phyloP scores from a whole-genome alignment of 1,139 yeast genomes.

The Suhomyces choctaworum region DNA sequence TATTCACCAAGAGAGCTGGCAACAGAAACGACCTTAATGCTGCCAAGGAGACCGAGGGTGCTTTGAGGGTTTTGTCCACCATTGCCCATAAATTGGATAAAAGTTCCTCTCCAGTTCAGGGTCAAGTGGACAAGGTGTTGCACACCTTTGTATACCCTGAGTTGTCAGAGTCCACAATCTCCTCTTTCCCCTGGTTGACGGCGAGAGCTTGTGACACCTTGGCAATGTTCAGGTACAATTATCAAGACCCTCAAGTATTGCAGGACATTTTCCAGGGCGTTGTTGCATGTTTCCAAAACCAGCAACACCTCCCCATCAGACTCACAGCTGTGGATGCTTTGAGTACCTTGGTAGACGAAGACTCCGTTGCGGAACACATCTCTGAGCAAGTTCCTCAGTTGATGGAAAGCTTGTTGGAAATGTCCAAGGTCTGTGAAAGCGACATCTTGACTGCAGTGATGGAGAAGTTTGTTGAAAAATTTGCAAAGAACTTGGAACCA shows the following conservation, averaged over 20 bases:
- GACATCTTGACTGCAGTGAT: conserved; percentile 56
- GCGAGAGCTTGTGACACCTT: conserved; percentile 59
- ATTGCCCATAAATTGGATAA: conserved; percentile 44
- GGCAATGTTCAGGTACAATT: conserved; percentile 45
- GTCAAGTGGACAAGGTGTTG: conserved; percentile 48
- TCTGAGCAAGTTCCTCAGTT: conserved; percentile 52
- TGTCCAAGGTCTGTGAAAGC: conserved; percentile 52
- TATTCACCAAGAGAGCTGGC: conserved; percentile 46
- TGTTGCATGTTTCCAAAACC: conserved; percentile 42
- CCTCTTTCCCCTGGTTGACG: conserved; percentile 47
- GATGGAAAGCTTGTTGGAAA: conserved; percentile 52
- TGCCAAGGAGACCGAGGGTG: conserved; percentile 52
- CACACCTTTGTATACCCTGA: conserved; percentile 51
- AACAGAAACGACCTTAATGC: conserved; percentile 29
- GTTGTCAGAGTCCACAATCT: conserved; percentile 32
- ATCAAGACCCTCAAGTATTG: conserved; percentile 41
- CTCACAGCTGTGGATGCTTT: conserved; percentile 57
- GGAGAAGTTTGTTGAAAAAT: conserved; percentile 57
- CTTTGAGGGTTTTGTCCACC: conserved; percentile 49
- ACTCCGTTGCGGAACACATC: conserved; percentile 46
- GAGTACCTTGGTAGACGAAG: conserved; percentile 50
- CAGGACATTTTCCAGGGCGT: conserved; percentile 48
- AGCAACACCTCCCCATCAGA: conserved; percentile 50
- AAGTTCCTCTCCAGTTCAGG: conserved; percentile 42
- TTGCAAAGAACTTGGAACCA: conserved; percentile 55